phyloP scores from a whole-genome alignment of 371 early-diverging fungal species.

The Mucor racemosus region DNA sequence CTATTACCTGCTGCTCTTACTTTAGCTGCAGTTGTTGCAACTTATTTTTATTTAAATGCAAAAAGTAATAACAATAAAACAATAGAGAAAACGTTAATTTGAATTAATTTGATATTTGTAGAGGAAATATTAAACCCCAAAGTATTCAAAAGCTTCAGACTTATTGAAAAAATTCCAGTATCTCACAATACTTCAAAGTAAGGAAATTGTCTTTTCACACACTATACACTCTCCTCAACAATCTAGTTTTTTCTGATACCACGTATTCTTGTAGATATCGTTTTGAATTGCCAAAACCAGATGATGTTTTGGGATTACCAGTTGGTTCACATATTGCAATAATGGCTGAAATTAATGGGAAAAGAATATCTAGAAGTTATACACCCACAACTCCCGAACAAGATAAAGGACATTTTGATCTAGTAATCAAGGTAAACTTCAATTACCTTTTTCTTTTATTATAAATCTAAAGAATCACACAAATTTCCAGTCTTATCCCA shows the following conservation, averaged over 20 bases:
- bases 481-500: conserved; percentile 74
- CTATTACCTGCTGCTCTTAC: conserved; percentile 15
- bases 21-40: conserved; percentile 8
- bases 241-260: not conserved
- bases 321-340: conserved; percentile 91
- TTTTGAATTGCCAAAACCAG: conserved; percentile 69
- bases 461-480: not conserved
- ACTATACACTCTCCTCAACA: too few species aligned
- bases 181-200: conserved; percentile 82
- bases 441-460: not conserved
- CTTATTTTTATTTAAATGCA: conserved; percentile 15
- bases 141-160: conserved; percentile 74
- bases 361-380: conserved; percentile 83
- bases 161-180: conserved; percentile 69
- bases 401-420: conserved; percentile 82
- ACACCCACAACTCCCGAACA: conserved; percentile 84
- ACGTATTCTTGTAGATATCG: conserved; percentile 66
- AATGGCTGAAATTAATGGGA: conserved; percentile 79
- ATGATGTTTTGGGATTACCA: conserved; percentile 76
- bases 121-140: conserved; percentile 56
- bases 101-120: not conserved
- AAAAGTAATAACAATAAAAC: conserved; percentile 18
- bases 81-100: not conserved
- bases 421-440: conserved; percentile 81
- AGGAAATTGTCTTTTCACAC: conserved; percentile 12